Evolutionary conservation across 1,139 yeast species (phyloP), one percentile per base, ranked within the genome.

Genomic region (Zygoascus hellenicus): DNA sequence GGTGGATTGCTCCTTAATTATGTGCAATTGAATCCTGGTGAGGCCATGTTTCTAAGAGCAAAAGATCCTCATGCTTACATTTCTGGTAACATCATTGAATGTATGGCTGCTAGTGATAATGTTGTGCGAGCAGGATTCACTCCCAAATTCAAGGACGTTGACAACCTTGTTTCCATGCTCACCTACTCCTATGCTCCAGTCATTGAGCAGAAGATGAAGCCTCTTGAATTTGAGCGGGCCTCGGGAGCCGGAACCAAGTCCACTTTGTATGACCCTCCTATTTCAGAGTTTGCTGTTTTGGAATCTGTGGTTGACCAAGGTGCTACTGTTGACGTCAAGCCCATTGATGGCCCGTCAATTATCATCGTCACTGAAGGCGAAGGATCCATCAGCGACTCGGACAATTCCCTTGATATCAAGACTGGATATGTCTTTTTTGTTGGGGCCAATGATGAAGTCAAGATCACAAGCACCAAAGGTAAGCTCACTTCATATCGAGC

Each of bases 51-150:
- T 64, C 75, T 92, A 65, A 88, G 87, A 65, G 98, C 98, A 44
- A 88, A 89, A 70, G 97, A 89, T 66, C 97, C 97, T 22, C 98
- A 92, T 66, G 98, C 98, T 32, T 92, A 94, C 70, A 92, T 92
- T 55, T 77, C 83, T 48, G 98, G 98, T 56, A 97, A 92, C 66
- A 92, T 92, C 58, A 90, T 92, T 61, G 99, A 92, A 70, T 94
- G 98, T 72, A 92, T 92, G 99, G 98, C 98, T 44, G 97, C 97
- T 10, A 83, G 95, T 36, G 99, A 92, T 66, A 92, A 92, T 62
- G 99, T 92, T 50, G 97, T 92, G 42, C 81, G 98, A 68, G 96
- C 97, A 6, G 99, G 98, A 9, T 92, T 92, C 73, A 92, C 98
- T 11, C 98, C 98, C 51, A 92, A 94, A 69, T 92, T 90, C 72